Evolutionary conservation across 306 rosid genomes (phyloP), one percentile per base, ranked within the genome.

Genomic region (Trifolium repens): DNA sequence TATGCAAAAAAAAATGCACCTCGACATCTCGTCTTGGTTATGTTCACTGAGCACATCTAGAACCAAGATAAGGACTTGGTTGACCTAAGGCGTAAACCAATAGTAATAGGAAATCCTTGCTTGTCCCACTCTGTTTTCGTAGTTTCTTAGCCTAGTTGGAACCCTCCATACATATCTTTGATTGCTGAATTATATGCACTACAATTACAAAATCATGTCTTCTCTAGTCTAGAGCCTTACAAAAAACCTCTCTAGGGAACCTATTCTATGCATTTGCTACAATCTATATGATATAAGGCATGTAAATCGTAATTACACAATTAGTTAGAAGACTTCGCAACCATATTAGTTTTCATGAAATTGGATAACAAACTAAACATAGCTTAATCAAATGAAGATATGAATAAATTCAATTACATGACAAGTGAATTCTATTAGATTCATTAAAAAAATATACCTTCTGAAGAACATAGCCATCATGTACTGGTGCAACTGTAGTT

Each of bases 381-480:
- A 63, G 16, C 22, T 54, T 35, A 52, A 57, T 32, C 43, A 81
- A 67, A 53, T 64, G 14, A 78, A 69, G 15, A 42, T 66, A 42
- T 44, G 58, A 73, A 32, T 70, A 27, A 66, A 71, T 63, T 63
- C 34, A 64, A 61, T 60, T 63, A 81, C 15, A 70, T 76, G 70
- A 44, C 49, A 19, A 50, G 22, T 27, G 24, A 67, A 65, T 69
- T 78, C 27, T 54, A 61, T 7, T 35, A 13, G 59, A 61, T 42
- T 71, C 3, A 39, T 39, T 73, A 24, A 72, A 7, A 79, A 67
- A 30, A 32, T 32, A 34, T 87, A 94, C 99, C 96, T 94, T 94
- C 78, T 90, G 99, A 82, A 94, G 90, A 85, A 94, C 96, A 82
- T 92, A 94, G 61, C 99, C 99, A 82, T 94, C 99, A 83, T 92